A percentile compares a stretch with the other conserved stretches of the same genome.
These are phyloP conservation scores for Mimosa bimucronata DNA, from an alignment of 306 rosid species.

Conservation along the genomic window DNA sequence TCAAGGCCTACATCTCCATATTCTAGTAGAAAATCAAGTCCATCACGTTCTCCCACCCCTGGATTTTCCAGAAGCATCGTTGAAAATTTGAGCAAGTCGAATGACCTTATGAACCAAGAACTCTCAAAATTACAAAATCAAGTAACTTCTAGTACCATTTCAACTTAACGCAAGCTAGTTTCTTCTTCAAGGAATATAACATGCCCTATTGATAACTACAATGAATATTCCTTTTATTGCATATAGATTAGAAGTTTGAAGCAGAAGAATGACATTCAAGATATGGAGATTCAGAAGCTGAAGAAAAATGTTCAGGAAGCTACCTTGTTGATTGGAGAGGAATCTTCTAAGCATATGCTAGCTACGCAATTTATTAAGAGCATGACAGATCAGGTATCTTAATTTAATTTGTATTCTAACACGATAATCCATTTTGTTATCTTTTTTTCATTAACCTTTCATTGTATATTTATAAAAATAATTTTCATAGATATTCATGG, in stretches of 20 bases:
- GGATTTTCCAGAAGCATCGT: slow-evolving; percentile 62
- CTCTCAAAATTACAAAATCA: slow-evolving; percentile 54
- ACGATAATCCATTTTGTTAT: not conserved
- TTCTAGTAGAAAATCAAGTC: slow-evolving; percentile 67
- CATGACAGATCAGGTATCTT: slow-evolving; percentile 59
- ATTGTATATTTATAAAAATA: not conserved
- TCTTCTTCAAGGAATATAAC: not conserved
- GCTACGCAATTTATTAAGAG: slow-evolving; percentile 54
- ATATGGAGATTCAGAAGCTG: slow-evolving; percentile 45
- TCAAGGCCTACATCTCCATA: slow-evolving; percentile 58
- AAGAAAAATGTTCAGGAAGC: slow-evolving; percentile 42
- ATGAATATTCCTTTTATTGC: slow-evolving; percentile 21
- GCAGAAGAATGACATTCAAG: slow-evolving; percentile 58
- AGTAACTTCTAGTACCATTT: slow-evolving; percentile 34
- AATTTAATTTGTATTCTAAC: not conserved
- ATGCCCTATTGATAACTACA: not conserved
- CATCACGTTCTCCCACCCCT: slow-evolving; percentile 55
- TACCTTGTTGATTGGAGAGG: slow-evolving; percentile 46
- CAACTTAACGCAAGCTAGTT: not conserved
- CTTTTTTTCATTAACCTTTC: not conserved
- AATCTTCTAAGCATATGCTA: slow-evolving; percentile 48
- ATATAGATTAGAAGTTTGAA: slow-evolving; percentile 54
- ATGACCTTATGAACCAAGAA: slow-evolving; percentile 56
- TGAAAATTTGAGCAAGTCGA: slow-evolving; percentile 57
- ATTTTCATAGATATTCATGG: not conserved